phyloP scores from a whole-genome alignment of 2,329 filamentous ascomycete species.

The Beauveria sp. region DNA sequence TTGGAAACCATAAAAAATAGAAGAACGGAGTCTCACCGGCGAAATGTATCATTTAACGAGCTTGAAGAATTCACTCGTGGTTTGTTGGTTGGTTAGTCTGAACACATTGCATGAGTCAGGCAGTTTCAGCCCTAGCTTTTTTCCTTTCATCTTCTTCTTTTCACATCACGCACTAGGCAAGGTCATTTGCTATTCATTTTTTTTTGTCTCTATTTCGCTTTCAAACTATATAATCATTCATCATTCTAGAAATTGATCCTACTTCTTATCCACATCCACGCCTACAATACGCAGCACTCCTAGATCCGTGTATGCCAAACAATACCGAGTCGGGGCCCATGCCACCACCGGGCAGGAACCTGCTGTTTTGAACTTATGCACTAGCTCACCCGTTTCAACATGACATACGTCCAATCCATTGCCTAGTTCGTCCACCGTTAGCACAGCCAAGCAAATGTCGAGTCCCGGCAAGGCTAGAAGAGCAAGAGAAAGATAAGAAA shows the following conservation, averaged over 20 bases:
- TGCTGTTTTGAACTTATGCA: conserved; percentile 63
- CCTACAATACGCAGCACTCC: conserved; percentile 64
- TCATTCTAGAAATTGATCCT: not conserved
- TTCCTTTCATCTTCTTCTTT: not conserved
- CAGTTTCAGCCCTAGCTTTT: not conserved
- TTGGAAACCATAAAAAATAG: not conserved
- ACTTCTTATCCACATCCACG: conserved; percentile 39
- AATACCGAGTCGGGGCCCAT: conserved; percentile 71
- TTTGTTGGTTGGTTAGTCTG: no score
- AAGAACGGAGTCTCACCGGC: not conserved
- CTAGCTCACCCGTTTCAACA: conserved; percentile 64
- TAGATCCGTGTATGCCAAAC: conserved; percentile 64
- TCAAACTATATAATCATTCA: not conserved
- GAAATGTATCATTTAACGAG: not conserved
- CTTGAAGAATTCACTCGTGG: not conserved
- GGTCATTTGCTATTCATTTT: not conserved
- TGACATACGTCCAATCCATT: conserved; percentile 62
- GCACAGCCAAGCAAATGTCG: not conserved
- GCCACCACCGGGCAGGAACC: conserved; percentile 59
- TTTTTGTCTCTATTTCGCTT: not conserved
- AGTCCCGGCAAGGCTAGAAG: no score
- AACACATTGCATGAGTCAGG: not conserved
- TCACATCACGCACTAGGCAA: not conserved
- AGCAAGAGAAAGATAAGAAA: no score
- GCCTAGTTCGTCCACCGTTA: conserved; percentile 27